Conservation (phyloP, 2,329 filamentous ascomycete genomes). For the Fusarium multiceps region DNA sequence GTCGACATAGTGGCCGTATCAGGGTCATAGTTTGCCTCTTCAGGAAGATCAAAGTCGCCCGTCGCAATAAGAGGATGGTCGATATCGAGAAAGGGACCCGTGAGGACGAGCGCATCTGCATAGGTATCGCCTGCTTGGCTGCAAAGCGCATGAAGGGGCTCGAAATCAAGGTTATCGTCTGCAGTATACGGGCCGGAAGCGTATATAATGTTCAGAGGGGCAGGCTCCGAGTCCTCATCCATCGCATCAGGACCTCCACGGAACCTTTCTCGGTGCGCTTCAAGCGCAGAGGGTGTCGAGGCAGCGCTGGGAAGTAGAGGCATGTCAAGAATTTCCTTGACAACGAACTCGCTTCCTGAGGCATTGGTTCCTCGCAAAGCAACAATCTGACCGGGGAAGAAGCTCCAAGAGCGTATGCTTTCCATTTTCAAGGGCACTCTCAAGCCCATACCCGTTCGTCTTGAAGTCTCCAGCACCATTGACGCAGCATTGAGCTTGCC, state of each 20-base stretch:
- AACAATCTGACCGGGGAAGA: conserved; percentile 96
- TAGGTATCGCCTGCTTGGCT: conserved; percentile 77
- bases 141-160: conserved; percentile 85
- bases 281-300: conserved; percentile 73
- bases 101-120: conserved; percentile 82
- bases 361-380: conserved; percentile 88
- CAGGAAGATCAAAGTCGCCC: conserved; percentile 81
- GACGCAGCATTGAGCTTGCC: conserved; percentile 88
- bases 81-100: conserved; percentile 89
- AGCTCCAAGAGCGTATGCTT: conserved; percentile 75
- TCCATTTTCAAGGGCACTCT: conserved; percentile 84
- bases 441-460: conserved; percentile 83
- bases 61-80: conserved; percentile 89
- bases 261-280: conserved; percentile 75
- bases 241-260: conserved; percentile 72
- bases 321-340: conserved; percentile 78
- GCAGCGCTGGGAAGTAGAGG: conserved; percentile 81
- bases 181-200: conserved; percentile 91
- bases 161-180: conserved; percentile 91
- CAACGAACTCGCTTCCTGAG: conserved; percentile 83
- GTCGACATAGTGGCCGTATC: conserved; percentile 84
- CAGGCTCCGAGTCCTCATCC: conserved; percentile 62
- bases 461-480: conserved; percentile 87
- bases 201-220: conserved; percentile 80
- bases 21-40: conserved; percentile 73